A percentile compares a stretch with the other conserved stretches of the same genome.
phyloP scores from a whole-genome alignment of 164 flowering plant species.

The Liriodendron chinense region DNA sequence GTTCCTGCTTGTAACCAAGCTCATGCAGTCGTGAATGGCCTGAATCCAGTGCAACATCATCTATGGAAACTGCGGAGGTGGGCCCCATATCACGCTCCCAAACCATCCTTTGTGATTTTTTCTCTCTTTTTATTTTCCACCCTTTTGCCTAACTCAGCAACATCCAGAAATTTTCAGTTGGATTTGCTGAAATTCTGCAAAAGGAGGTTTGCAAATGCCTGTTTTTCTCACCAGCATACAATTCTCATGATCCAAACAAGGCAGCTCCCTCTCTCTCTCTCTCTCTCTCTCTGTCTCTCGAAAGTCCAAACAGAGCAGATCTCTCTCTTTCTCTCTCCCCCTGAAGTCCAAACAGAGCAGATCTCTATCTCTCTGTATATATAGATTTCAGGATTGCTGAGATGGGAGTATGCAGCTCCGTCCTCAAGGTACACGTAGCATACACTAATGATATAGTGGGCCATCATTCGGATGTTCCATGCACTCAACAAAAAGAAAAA shows the following conservation, averaged over 20 bases:
- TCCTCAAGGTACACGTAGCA: too few species aligned
- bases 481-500: too few species aligned
- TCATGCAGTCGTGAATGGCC: slow-evolving; percentile 67
- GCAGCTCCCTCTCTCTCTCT: background rate
- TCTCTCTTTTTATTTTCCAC: background rate
- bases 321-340: background rate
- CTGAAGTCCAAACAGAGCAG: too few species aligned
- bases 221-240: too few species aligned
- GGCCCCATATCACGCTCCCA: slow-evolving; percentile 15
- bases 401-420: too few species aligned
- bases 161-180: background rate
- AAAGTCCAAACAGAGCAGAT: background rate
- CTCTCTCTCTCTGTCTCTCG: background rate
- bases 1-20: slow-evolving; percentile 93
- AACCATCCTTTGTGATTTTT: slow-evolving; percentile 22
- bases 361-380: too few species aligned
- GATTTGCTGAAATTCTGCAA: background rate
- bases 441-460: too few species aligned
- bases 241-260: too few species aligned
- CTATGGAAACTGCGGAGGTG: slow-evolving; percentile 27
- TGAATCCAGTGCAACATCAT: slow-evolving; percentile 38
- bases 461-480: too few species aligned
- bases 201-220: background rate
- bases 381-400: too few species aligned
- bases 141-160: background rate